A percentile compares a stretch with the other conserved stretches of the same genome.
Conservation (phyloP, 306 rosid genomes). For the Arachis hypogaea region DNA sequence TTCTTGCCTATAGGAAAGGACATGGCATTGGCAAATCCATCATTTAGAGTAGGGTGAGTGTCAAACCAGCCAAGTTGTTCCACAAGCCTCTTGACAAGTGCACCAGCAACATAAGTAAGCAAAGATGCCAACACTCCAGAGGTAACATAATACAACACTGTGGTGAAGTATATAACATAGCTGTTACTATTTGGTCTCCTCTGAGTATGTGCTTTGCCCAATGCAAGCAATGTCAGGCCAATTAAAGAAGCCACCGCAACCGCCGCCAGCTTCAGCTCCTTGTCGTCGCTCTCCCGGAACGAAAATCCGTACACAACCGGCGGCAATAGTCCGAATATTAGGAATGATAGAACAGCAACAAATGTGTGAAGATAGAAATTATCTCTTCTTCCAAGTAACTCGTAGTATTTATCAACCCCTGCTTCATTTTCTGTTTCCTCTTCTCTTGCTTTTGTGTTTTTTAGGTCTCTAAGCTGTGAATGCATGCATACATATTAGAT, state of each 20-base stretch:
- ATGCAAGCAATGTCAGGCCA: slow-evolving; percentile 67
- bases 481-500: too few relatives aligned
- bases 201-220: slow-evolving; percentile 58
- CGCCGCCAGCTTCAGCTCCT: slow-evolving; percentile 69
- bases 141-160: slow-evolving; percentile 49
- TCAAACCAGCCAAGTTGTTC: slow-evolving; percentile 63
- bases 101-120: slow-evolving; percentile 65
- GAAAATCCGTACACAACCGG: slow-evolving; percentile 77
- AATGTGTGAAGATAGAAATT: slow-evolving; percentile 64
- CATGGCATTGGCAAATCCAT: too few relatives aligned
- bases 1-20: too few relatives aligned
- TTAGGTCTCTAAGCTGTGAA: slow-evolving; percentile 65
- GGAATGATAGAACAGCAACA: slow-evolving; percentile 60
- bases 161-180: slow-evolving; percentile 48
- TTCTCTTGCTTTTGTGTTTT: slow-evolving; percentile 45
- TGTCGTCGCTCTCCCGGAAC: slow-evolving; percentile 56
- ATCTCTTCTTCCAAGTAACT: slow-evolving; percentile 52
- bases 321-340: slow-evolving; percentile 68
- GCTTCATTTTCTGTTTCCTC: slow-evolving; percentile 27
- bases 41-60: background rate
- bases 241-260: slow-evolving; percentile 71
- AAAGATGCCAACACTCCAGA: slow-evolving; percentile 59
- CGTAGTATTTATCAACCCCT: slow-evolving; percentile 48
- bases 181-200: slow-evolving; percentile 34
- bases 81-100: slow-evolving; percentile 44